A percentile compares a stretch with the other conserved stretches of the same genome.
Evolutionary conservation across 129 eudicot species (phyloP).

Genomic region (Tagetes patula): DNA sequence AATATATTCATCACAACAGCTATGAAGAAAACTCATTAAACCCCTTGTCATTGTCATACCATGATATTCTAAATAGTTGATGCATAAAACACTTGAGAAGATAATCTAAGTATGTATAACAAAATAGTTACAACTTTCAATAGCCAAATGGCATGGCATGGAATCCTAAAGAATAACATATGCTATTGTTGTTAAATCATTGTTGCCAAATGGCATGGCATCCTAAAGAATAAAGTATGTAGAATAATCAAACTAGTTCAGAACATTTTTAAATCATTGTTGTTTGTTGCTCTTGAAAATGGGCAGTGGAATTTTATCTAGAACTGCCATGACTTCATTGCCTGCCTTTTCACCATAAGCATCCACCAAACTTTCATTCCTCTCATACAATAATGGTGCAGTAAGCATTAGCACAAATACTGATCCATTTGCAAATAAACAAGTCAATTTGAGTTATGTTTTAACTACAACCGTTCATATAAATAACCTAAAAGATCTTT

Average conservation of each 20-base stretch:
- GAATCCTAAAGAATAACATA: conserved; percentile 24
- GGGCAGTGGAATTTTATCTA: conserved; percentile 66
- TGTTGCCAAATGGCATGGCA: too few species aligned
- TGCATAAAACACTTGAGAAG: conserved; percentile 26
- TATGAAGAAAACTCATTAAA: not conserved
- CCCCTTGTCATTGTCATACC: conserved; percentile 27
- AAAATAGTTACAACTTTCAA: conserved; percentile 19
- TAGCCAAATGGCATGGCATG: conserved; percentile 19
- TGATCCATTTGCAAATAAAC: conserved; percentile 24
- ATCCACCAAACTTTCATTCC: conserved; percentile 70
- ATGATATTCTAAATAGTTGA: conserved; percentile 11
- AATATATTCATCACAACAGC: not conserved
- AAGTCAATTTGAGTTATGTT: not conserved
- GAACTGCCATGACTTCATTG: conserved; percentile 49
- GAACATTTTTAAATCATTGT: conserved; percentile 29
- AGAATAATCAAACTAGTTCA: conserved; percentile 4
- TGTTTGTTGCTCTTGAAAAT: conserved; percentile 51
- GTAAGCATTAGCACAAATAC: conserved; percentile 61
- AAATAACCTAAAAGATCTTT: not conserved
- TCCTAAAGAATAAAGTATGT: too few species aligned
- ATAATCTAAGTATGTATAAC: conserved; percentile 17
- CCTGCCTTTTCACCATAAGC: conserved; percentile 57
- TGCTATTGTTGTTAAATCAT: conserved; percentile 19
- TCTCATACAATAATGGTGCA: conserved; percentile 71
- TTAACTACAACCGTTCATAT: not conserved